Percentiles rank a stretch among this genome's conserved stretches.
phyloP scores from a whole-genome alignment of 139 green algal species.

The Yamagishiella unicocca region DNA sequence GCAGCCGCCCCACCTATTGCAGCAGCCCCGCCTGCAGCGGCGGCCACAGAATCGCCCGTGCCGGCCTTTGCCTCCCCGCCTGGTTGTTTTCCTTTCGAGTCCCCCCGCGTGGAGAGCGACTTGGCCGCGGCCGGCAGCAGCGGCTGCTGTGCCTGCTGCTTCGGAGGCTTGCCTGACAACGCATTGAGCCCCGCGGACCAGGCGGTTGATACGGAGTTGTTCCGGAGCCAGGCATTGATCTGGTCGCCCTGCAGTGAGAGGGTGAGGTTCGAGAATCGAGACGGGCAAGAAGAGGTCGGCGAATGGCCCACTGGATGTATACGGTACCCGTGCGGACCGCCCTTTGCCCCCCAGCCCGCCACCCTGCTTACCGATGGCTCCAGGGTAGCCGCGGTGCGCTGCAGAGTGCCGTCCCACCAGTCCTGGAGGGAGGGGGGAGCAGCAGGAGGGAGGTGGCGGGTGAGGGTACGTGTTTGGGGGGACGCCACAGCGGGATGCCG shows the following conservation, averaged over 20 bases:
- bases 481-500: too few species aligned
- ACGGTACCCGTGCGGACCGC: too few species aligned
- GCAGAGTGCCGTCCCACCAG: slow-evolving; percentile 37
- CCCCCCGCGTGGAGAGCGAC: neutral
- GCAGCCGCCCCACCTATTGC: neutral
- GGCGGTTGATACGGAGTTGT: neutral
- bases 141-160: neutral
- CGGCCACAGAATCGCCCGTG: neutral
- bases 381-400: neutral
- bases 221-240: neutral
- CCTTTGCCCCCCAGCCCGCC: too few species aligned
- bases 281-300: neutral
- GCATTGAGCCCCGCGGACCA: neutral
- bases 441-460: neutral
- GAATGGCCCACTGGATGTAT: neutral
- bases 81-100: neutral
- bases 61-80: neutral
- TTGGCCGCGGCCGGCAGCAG: neutral
- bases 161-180: neutral
- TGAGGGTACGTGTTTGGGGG: neutral
- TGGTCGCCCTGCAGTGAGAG: neutral
- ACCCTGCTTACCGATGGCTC: neutral
- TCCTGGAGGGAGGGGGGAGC: slow-evolving; percentile 2
- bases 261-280: neutral
- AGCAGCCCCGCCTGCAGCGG: neutral